These are phyloP conservation scores for Corrigiola litoralis DNA, from an alignment of 179 eudicot genomes.

Conservation along the genomic window DNA sequence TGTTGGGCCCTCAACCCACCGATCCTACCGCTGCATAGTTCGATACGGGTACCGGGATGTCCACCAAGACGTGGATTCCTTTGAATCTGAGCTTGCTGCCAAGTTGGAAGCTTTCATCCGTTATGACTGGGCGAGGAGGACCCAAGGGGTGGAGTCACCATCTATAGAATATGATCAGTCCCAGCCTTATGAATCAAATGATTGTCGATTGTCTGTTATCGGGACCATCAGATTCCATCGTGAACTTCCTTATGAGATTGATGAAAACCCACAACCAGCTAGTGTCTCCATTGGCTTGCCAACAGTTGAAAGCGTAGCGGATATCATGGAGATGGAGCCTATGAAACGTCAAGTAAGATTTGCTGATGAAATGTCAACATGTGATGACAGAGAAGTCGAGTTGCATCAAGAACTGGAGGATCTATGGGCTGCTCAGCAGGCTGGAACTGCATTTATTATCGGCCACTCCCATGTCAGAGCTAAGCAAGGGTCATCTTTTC, in stretches of 20 bases:
- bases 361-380: constrained; percentile 29
- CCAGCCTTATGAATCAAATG: constrained; percentile 28
- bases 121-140: constrained; percentile 50
- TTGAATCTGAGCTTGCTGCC: constrained; percentile 69
- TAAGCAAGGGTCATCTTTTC: constrained; percentile 72
- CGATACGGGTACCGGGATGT: constrained; percentile 93
- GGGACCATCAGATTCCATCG: constrained; percentile 45
- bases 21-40: constrained; percentile 82
- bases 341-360: constrained; percentile 51
- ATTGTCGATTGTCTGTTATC: constrained; percentile 51
- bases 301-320: constrained; percentile 49
- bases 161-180: constrained; percentile 26
- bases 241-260: constrained; percentile 48
- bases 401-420: constrained; percentile 69
- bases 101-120: constrained; percentile 66
- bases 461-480: constrained; percentile 86
- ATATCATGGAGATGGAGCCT: constrained; percentile 42
- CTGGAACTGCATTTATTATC: constrained; percentile 85
- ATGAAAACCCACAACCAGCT: constrained; percentile 48
- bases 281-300: constrained; percentile 67
- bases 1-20: constrained; percentile 74
- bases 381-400: constrained; percentile 37
- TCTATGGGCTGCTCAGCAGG: constrained; percentile 57
- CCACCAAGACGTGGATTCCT: constrained; percentile 88
- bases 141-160: constrained; percentile 15